Conservation (phyloP, 441 rosid genomes). For the Mallotus repandus region DNA sequence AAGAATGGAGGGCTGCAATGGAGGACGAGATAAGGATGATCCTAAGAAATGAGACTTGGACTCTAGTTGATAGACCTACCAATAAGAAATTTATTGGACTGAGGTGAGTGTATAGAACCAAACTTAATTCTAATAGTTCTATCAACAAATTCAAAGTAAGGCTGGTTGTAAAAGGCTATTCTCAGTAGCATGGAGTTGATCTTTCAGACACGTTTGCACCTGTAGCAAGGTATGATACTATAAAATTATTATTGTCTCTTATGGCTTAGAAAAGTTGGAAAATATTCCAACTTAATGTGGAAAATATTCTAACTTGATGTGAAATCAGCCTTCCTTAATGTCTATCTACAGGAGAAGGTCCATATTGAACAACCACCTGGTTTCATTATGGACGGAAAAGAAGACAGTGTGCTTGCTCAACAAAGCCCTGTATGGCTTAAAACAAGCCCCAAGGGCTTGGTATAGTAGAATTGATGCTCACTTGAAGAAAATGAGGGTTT, state of each 20-base stretch:
- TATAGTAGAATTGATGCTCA: no score
- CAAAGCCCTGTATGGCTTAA: no score
- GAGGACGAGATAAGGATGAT: background rate
- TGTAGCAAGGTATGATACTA: background rate
- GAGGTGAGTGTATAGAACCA: no score
- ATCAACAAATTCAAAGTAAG: background rate
- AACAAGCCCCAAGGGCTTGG: no score
- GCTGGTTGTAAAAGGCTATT: background rate
- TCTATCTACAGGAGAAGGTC: background rate
- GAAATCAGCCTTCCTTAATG: background rate
- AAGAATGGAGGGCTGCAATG: background rate
- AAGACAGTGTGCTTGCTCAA: background rate
- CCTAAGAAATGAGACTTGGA: no score
- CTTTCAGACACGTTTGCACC: background rate
- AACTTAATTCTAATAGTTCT: background rate
- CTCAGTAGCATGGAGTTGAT: background rate
- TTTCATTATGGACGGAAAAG: background rate
- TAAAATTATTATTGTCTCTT: no score
- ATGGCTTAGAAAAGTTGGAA: background rate
- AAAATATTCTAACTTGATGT: background rate
- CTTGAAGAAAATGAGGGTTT: no score
- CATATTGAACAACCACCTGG: background rate
- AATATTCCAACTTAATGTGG: background rate
- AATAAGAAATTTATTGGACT: no score
- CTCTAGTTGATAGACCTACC: no score